Base-by-base conservation (phyloP, 345 rosid genomes). In the Cardiospermum halicacabum region DNA sequence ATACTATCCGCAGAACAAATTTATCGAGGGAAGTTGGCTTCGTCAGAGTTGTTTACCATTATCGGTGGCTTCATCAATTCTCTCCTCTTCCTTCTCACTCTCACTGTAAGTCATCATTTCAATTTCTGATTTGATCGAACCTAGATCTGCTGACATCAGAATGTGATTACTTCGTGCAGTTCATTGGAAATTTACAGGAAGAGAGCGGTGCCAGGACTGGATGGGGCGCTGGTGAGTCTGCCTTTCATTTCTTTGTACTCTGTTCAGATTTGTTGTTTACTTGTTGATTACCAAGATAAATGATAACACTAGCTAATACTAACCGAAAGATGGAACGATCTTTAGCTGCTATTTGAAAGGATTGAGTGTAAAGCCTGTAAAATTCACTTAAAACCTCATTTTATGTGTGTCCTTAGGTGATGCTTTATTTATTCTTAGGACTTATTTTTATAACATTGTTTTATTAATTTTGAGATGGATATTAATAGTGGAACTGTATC, bases 41-140 rank as follows among this genome's bases (percentile, higher is more conserved):
- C 98, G 6, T 72, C 95, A 1, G 91, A 92, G 76, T 67, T 80
- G 11, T 87, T 87, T 71, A 89, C 96, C 18, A 87, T 92, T 26
- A 84, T 92, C 15, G 92, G 96, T 48, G 98, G 98, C 47, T 87
- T 87, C 84, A 78, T 75, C 60, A 92, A 95, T 75, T 89, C 96
- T 62, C 85, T 87, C 61, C 78, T 89, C 3, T 92, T 89, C 72
- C 87, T 92, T 54, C 78, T 89, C 53, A 80, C 77, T 49, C 78
- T 89, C 4, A 87, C 88, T 1, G 88, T 87, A 84, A 75, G 92
- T 72, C 70, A 43, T 48, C 24, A 34, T 11, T 1, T 34, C 39
- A n/a, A n/a, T n/a, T n/a, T n/a, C n/a, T n/a, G n/a, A n/a, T n/a
- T n/a, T n/a, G n/a, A n/a, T n/a, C n/a, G n/a, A n/a, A n/a, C n/a